Conservation (phyloP, 1,284 basidiomycete species). For the Irpex rosettiformis region DNA sequence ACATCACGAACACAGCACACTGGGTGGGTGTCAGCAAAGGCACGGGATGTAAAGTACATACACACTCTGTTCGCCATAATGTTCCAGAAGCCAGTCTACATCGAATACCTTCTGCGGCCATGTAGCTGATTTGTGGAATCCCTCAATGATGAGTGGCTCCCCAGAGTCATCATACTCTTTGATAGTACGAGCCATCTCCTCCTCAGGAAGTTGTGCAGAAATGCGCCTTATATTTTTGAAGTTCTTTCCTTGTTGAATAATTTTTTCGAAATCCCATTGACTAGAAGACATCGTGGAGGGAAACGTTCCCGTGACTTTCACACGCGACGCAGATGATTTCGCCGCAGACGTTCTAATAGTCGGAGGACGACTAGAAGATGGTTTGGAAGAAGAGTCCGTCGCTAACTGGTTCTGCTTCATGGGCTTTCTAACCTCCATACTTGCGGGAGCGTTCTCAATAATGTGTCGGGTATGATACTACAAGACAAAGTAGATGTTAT, state of each 20-base stretch:
- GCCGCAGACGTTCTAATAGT: neutral
- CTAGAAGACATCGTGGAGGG: slow-evolving; percentile 36
- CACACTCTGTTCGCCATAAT: slow-evolving; percentile 27
- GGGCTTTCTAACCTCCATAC: too few species aligned
- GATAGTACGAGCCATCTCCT: slow-evolving; percentile 29
- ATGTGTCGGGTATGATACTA: too few species aligned
- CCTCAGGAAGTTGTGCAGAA: slow-evolving; percentile 24
- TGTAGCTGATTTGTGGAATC: slow-evolving; percentile 44
- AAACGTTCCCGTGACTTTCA: neutral
- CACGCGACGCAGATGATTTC: neutral
- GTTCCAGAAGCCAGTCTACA: slow-evolving; percentile 45
- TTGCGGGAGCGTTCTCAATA: too few species aligned
- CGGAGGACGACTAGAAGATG: neutral
- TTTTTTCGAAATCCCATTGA: slow-evolving; percentile 46
- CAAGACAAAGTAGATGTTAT: too few species aligned
- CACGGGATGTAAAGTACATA: neutral
- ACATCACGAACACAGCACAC: slow-evolving; percentile 30
- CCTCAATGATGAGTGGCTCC: slow-evolving; percentile 57
- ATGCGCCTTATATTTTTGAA: slow-evolving; percentile 44
- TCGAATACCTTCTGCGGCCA: slow-evolving; percentile 57
- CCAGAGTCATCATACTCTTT: slow-evolving; percentile 46
- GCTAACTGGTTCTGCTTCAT: too few species aligned
- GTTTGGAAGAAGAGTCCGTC: neutral
- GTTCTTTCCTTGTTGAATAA: slow-evolving; percentile 34
- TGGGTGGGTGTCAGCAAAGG: slow-evolving; percentile 9